Base-by-base conservation (phyloP, 2,329 filamentous ascomycete genomes). In the Plenodomus tracheiphilus region DNA sequence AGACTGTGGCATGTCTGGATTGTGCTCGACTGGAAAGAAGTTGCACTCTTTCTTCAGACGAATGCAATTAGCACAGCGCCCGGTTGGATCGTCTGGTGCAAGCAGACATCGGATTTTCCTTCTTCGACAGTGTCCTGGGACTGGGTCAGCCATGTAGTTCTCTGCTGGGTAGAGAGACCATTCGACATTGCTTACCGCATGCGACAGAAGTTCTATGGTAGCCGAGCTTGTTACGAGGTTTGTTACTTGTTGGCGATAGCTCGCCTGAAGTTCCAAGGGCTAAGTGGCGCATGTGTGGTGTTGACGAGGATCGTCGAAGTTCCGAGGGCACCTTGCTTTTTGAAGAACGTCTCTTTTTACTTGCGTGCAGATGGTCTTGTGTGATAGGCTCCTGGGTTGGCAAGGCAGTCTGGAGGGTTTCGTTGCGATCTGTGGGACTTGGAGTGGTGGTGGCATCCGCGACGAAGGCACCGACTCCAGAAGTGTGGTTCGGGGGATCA, bases 171-270 rank as follows among this genome's bases (percentile, higher is more conserved):
- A 5, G 10, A 10, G 13, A 32, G 15, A 11, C 13, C 28, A 15
- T 10, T 11, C 28, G 4, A 11, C 6, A 15, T 32, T 15, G 13
- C 28, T 32, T 82, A 97, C 93, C 88, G 78, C 93, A 97, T 61
- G 93, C 94, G 62, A 97, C 90, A 38, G 92, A 95, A 30, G 91
- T 96, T 66, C 93, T 85, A 76, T 97, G 93, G 70, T 97, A 97
- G 34, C 93, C 93, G 53, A 97, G 81, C 75, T 96, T 97, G 73
- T 96, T 97, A 68, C 92, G 85, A 68, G 85, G 84, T 70, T 88
- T 88, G 61, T 88, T 83, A 30, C 82, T 79, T 37, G 72, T 74
- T 43, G 77, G 75, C 53, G 76, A 77, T 55, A 79, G 64, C 32
- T 74, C 74, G 61, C 70, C 69, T 36, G 68, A 66, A 30, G 69